These are phyloP conservation scores for Spathaspora passalidarum DNA, from an alignment of 805 yeast species.

Conservation along the genomic window DNA sequence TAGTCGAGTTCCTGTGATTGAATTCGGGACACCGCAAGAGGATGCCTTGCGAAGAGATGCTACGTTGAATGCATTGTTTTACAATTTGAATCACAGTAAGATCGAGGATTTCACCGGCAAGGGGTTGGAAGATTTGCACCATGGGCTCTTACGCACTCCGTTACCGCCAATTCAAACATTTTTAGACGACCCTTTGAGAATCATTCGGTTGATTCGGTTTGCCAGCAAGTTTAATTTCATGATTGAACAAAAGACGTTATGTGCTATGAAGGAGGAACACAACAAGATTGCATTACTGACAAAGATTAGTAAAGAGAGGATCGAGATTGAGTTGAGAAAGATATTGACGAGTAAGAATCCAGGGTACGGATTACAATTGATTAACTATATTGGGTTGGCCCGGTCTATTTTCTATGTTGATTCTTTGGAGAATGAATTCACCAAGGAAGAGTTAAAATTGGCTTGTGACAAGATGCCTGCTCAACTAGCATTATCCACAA, in stretches of 20 bases:
- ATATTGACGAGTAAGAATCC: conserved; percentile 66
- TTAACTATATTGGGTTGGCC: conserved; percentile 54
- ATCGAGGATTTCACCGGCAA: conserved; percentile 83
- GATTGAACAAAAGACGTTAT: conserved; percentile 55
- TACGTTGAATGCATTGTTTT: conserved; percentile 88
- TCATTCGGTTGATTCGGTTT: conserved; percentile 80
- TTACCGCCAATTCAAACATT: conserved; percentile 82
- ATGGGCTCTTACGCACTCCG: conserved; percentile 83
- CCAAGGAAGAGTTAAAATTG: conserved; percentile 6
- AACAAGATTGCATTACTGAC: conserved; percentile 58
- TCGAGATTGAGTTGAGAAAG: conserved; percentile 82
- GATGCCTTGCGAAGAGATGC: conserved; percentile 96
- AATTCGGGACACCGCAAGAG: conserved; percentile 85
- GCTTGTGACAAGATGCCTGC: conserved; percentile 7
- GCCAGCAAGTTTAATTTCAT: conserved; percentile 72
- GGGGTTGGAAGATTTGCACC: conserved; percentile 70
- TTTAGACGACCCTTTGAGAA: conserved; percentile 90
- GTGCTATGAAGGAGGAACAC: conserved; percentile 60
- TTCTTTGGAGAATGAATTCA: conserved; percentile 15
- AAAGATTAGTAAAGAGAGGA: conserved; percentile 86
- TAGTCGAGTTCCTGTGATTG: conserved; percentile 80
- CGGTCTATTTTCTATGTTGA: conserved; percentile 53
- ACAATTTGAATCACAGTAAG: conserved; percentile 62
- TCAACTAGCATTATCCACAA: conserved; percentile 21
- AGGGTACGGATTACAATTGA: conserved; percentile 56